These are phyloP conservation scores for Neoboletus brunneissimus DNA, from an alignment of 768 basidiomycete species.

Conservation along the genomic window DNA sequence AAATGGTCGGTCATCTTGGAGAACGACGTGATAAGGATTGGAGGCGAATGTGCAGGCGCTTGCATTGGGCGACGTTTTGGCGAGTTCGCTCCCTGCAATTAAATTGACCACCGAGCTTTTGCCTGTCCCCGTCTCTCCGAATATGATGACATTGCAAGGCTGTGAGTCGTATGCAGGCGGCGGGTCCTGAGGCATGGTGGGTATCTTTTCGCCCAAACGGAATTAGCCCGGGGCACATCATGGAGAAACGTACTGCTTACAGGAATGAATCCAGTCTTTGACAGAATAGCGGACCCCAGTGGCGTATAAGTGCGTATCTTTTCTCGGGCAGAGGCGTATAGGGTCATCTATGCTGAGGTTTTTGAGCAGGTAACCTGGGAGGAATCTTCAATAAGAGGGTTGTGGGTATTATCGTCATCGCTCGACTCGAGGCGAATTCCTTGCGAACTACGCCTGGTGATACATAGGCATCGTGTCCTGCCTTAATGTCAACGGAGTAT, in stretches of 20 bases:
- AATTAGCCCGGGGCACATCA: not conserved
- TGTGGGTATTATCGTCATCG: constrained; percentile 12
- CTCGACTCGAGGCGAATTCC: constrained; percentile 8
- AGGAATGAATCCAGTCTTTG: not conserved
- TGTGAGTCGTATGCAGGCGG: constrained; percentile 19
- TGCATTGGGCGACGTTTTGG: constrained; percentile 31
- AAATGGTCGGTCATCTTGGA: constrained; percentile 15
- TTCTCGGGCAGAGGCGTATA: constrained; percentile 1
- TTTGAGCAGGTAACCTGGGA: not conserved
- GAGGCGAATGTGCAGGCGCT: constrained; percentile 36
- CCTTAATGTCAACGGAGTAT: not conserved
- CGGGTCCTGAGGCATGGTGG: not conserved
- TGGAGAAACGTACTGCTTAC: constrained; percentile 8
- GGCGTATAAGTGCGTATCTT: constrained; percentile 3
- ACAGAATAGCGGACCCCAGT: not conserved
- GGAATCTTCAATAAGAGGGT: constrained; percentile 5
- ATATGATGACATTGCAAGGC: constrained; percentile 25
- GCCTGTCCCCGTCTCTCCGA: constrained; percentile 29
- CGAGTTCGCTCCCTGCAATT: constrained; percentile 28
- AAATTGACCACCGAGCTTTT: constrained; percentile 46
- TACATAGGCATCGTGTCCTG: not conserved
- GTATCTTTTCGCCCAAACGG: constrained; percentile 1
- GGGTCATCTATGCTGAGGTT: not conserved
- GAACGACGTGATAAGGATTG: constrained; percentile 22
- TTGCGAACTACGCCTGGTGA: constrained; percentile 8